Conservation (phyloP, 345 rosid species). For the Eucalyptus cloeziana region DNA sequence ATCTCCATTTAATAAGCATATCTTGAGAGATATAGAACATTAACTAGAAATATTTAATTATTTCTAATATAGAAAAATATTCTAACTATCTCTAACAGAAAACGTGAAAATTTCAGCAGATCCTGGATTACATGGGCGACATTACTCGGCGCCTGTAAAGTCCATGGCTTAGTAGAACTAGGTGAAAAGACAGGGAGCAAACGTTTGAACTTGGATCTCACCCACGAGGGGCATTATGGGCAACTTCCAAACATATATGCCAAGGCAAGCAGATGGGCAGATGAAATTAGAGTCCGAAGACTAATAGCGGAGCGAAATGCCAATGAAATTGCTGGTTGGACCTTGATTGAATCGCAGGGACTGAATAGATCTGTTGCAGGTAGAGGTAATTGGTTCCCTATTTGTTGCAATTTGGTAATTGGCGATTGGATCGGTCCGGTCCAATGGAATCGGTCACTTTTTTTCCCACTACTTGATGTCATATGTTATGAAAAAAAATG, state of each 20-base stretch:
- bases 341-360: slow-evolving; percentile 8
- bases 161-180: slow-evolving; percentile 5
- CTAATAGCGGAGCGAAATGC: slow-evolving; percentile 3
- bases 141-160: slow-evolving; percentile 8
- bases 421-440: fast-evolving
- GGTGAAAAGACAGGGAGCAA: slow-evolving; percentile 1
- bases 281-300: slow-evolving; percentile 5
- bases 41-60: too few species aligned
- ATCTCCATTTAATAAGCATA: too few species aligned
- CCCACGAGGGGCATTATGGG: slow-evolving; percentile 9
- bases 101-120: not conserved
- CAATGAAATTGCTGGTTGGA: slow-evolving; percentile 10
- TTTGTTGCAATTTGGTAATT: too few species aligned
- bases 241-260: slow-evolving; percentile 13
- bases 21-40: too few species aligned
- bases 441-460: too few species aligned
- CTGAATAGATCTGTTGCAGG: slow-evolving; percentile 3
- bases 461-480: too few species aligned
- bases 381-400: too few species aligned
- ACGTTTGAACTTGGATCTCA: slow-evolving; percentile 8
- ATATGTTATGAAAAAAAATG: too few species aligned
- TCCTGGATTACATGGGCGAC: slow-evolving; percentile 6
- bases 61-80: too few species aligned
- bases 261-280: slow-evolving; percentile 7
- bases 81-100: too few species aligned